These are phyloP conservation scores for Penicillium crustosum DNA, from an alignment of 2,329 filamentous ascomycete genomes.

Conservation along the genomic window DNA sequence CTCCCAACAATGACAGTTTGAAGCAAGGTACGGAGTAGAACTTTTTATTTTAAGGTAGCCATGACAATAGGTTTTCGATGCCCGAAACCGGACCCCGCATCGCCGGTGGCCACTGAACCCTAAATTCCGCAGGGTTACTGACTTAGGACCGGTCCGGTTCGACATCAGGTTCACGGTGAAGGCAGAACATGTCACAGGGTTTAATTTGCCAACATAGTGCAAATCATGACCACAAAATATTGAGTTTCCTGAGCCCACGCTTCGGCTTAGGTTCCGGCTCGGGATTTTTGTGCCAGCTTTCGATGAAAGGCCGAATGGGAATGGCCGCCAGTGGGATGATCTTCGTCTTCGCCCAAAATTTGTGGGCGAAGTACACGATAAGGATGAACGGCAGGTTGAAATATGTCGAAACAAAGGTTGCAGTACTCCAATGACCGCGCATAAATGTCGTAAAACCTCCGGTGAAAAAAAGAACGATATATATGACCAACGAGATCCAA, in stretches of 20 bases:
- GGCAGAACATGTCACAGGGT: background rate
- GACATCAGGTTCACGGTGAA: background rate
- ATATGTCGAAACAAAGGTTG: constrained; percentile 61
- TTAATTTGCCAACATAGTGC: background rate
- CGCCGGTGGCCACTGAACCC: background rate
- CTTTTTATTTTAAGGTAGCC: background rate
- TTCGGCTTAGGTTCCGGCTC: constrained; percentile 27
- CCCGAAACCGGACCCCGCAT: background rate
- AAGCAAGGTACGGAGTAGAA: background rate
- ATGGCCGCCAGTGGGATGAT: constrained; percentile 35
- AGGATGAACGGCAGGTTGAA: constrained; percentile 61
- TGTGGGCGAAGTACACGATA: constrained; percentile 48
- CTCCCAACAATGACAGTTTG: background rate
- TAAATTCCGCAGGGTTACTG: background rate
- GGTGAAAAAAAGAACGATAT: constrained; percentile 63
- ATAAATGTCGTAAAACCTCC: constrained; percentile 61
- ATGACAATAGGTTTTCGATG: background rate
- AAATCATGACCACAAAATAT: constrained; percentile 30
- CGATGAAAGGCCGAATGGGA: constrained; percentile 38
- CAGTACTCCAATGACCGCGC: constrained; percentile 45
- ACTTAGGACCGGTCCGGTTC: background rate
- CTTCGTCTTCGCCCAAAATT: constrained; percentile 37
- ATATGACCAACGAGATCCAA: constrained; percentile 56
- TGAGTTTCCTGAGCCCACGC: constrained; percentile 22
- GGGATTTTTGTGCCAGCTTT: constrained; percentile 28